Evolutionary conservation across 2,329 filamentous ascomycete genomes (phyloP).

Genomic region (Hortaea sp.): DNA sequence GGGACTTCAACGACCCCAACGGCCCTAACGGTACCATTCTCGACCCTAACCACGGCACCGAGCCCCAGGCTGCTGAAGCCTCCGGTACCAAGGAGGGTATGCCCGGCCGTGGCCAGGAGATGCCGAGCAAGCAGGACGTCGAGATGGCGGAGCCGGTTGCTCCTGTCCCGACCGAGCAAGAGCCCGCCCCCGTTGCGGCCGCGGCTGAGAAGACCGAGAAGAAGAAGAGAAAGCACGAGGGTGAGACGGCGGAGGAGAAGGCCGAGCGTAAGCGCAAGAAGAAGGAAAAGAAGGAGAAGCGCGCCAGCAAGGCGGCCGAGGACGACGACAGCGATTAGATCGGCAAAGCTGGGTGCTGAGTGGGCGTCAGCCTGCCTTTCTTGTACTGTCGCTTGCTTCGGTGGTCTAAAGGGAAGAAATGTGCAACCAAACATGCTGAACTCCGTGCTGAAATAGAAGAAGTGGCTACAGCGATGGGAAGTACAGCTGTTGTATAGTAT

Average conservation of each 20-base stretch:
- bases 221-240: conserved; percentile 40
- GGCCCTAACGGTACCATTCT: conserved; percentile 16
- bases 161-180: conserved; percentile 10
- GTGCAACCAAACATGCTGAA: too few relatives aligned
- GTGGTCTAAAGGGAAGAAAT: too few relatives aligned
- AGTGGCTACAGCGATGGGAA: background rate
- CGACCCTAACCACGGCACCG: conserved; percentile 9
- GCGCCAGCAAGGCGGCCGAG: conserved; percentile 16
- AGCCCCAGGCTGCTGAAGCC: conserved; percentile 24
- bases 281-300: conserved; percentile 67
- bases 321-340: conserved; percentile 17
- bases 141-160: conserved; percentile 24
- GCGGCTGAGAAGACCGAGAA: conserved; percentile 26
- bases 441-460: too few relatives aligned
- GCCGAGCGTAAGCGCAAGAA: conserved; percentile 53
- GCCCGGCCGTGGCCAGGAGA: conserved; percentile 26
- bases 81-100: conserved; percentile 27
- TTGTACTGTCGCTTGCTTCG: too few relatives aligned
- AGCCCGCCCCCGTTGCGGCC: conserved; percentile 4
- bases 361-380: too few relatives aligned
- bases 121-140: conserved; percentile 32
- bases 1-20: conserved; percentile 61
- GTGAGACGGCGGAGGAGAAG: conserved; percentile 36
- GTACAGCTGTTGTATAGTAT: background rate
- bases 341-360: background rate